Conservation (phyloP, 2,329 filamentous ascomycete species). For the Amauroascus verrucosus region DNA sequence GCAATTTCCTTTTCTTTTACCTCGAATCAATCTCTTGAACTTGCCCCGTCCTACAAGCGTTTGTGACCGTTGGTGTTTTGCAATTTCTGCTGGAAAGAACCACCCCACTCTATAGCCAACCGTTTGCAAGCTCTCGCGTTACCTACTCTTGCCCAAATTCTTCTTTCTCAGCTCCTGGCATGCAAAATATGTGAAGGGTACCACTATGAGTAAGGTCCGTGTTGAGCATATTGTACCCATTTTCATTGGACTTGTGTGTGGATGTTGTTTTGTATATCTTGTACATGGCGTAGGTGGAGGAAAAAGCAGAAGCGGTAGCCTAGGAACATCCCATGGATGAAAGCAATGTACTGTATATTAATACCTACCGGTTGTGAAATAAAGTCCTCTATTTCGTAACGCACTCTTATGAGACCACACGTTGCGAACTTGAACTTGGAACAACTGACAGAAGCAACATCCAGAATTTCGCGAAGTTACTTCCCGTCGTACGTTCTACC, state of each 20-base stretch:
- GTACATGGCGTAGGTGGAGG: not conserved
- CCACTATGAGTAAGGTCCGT: not conserved
- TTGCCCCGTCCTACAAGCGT: not conserved
- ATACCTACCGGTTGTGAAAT: not conserved
- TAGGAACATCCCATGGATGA: not conserved
- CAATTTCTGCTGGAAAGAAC: slow-evolving; percentile 5
- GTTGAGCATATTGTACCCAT: not conserved
- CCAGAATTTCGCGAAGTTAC: no score
- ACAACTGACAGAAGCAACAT: no score
- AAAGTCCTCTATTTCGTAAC: no score
- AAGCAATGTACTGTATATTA: slow-evolving; percentile 9
- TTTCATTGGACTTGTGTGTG: slow-evolving; percentile 1
- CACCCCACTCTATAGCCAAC: slow-evolving; percentile 10
- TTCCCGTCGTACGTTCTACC: no score
- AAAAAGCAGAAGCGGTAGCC: not conserved
- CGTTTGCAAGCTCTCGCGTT: not conserved
- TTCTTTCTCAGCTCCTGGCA: not conserved
- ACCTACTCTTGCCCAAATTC: not conserved
- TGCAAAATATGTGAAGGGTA: not conserved
- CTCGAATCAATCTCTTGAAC: not conserved
- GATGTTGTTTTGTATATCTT: slow-evolving; percentile 2
- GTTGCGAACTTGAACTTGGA: no score
- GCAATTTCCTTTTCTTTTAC: not conserved
- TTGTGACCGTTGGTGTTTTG: not conserved
- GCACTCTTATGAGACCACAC: no score